Base-by-base conservation (phyloP, 1,139 yeast species). In the Hemisphaericaspora xylanilytica region DNA sequence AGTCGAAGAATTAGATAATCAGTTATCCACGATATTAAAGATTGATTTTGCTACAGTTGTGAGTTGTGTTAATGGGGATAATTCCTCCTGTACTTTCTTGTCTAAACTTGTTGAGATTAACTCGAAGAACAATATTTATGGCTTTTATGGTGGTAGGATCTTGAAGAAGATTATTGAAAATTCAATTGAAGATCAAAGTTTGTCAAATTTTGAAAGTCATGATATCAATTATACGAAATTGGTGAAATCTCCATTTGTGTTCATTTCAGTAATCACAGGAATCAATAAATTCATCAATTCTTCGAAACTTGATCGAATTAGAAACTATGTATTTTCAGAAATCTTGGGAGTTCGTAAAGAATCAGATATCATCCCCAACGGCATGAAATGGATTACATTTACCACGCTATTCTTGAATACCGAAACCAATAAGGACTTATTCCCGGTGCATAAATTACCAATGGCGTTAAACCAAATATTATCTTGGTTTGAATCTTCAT, bases 311-410 rank as follows among this genome's bases (percentile, higher is more conserved):
- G 81, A 74, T 18, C 68, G 81, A 44, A 49, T 77, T n/a, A 72
- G 88, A 44, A 83, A 80, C 46, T 70, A 69, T 44, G 65, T 77
- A n/a, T 78, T 81, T 9, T 79, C 90, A 2, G 89, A 82, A 46
- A 58, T 85, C 22, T 63, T 85, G 38, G 86, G 88, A 1, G 64
- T 74, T 1, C 68, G 63, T 35, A 51, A 69, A 2, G 53, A 62
- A 2, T 38, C 50, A 4, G 72, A 72, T 21, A 67, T 80, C 10
- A 41, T 70, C 5, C 40, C 52, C 1, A 54, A 53, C 2, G 85
- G 84, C 0, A 53, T 78, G 29, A 59, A 55, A 29, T 70, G 74
- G 59, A 43, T 85, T 5, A 60, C 79, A 1, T 53, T 80, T n/a
- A 61, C 81, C 35, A 70, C 67, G 36, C 67, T 70, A 43, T 73